phyloP scores from a whole-genome alignment of 345 rosid genomes.

The Geranium rotundifolium region DNA sequence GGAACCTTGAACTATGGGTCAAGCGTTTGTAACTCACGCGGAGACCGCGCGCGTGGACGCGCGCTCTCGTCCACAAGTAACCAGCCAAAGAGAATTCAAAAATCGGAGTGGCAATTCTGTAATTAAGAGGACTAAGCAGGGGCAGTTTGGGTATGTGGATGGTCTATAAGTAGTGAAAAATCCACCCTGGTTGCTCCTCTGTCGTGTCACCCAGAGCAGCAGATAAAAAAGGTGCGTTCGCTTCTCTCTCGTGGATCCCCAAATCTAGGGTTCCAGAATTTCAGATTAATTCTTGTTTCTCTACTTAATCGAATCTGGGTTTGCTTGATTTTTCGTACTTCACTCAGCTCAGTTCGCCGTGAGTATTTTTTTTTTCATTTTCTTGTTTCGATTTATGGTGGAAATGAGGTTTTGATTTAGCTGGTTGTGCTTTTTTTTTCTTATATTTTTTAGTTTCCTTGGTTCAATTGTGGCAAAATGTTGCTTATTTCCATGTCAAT shows the following conservation, averaged over 20 bases:
- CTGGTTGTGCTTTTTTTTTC: background rate
- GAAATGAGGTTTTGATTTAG: background rate
- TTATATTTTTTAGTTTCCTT: background rate
- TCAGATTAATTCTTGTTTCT: background rate
- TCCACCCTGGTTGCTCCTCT: background rate
- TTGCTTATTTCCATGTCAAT: slow-evolving; percentile 1
- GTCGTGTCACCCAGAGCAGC: background rate
- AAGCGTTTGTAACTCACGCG: too few relatives aligned
- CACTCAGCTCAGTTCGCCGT: background rate
- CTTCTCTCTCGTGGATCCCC: background rate
- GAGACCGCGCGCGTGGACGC: too few relatives aligned
- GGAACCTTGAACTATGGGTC: too few relatives aligned
- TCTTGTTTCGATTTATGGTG: slow-evolving; percentile 2
- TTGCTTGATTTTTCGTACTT: too few relatives aligned
- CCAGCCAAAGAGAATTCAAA: too few relatives aligned
- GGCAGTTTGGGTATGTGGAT: background rate
- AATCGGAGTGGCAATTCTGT: background rate
- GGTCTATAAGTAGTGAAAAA: background rate
- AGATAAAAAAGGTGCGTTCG: background rate
- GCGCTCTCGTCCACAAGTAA: too few relatives aligned
- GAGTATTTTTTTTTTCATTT: background rate
- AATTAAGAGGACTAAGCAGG: background rate
- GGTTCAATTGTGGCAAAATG: slow-evolving; percentile 5
- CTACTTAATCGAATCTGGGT: background rate
- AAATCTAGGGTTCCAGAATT: background rate